Percentiles rank a stretch among this genome's conserved stretches.
phyloP scores from a whole-genome alignment of 1,139 yeast species.

The Entelexis paramagnoliae region DNA sequence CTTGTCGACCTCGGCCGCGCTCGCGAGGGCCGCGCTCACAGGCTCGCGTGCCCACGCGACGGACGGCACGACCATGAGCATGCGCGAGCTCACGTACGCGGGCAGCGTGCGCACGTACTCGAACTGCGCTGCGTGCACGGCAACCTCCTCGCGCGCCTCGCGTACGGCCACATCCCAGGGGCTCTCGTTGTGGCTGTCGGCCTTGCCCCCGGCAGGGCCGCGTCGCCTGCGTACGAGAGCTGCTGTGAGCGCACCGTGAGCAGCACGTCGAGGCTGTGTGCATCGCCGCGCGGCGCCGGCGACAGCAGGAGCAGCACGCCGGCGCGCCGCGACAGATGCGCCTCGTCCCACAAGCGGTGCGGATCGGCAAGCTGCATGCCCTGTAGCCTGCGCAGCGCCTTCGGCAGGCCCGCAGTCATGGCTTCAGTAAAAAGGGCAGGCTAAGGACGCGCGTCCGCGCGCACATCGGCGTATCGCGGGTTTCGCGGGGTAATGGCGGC shows the following conservation, averaged over 20 bases:
- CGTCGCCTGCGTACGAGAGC: constrained; percentile 70
- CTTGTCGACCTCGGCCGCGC: constrained; percentile 26
- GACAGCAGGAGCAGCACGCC: constrained; percentile 19
- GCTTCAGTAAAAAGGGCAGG: too few species aligned
- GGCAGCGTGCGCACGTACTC: constrained; percentile 53
- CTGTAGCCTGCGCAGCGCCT: constrained; percentile 1
- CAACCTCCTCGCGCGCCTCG: constrained; percentile 78
- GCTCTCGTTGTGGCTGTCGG: constrained; percentile 52
- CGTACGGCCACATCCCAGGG: constrained; percentile 68
- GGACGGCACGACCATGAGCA: constrained; percentile 61
- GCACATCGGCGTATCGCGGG: neutral
- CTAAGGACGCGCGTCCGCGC: too few species aligned
- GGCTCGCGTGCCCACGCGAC: constrained; percentile 36
- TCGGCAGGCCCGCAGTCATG: neutral
- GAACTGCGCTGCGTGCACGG: constrained; percentile 42
- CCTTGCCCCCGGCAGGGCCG: constrained; percentile 82
- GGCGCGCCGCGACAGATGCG: constrained; percentile 20
- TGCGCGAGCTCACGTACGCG: constrained; percentile 61
- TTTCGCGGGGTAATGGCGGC: neutral
- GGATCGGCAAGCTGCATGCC: constrained; percentile 9
- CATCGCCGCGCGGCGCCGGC: neutral
- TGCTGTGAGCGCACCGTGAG: constrained; percentile 19
- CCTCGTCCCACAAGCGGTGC: constrained; percentile 10
- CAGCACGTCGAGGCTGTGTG: constrained; percentile 12
- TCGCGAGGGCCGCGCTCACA: constrained; percentile 1